Conservation (phyloP, 257 asterid genomes). For the Anisodus acutangulus region DNA sequence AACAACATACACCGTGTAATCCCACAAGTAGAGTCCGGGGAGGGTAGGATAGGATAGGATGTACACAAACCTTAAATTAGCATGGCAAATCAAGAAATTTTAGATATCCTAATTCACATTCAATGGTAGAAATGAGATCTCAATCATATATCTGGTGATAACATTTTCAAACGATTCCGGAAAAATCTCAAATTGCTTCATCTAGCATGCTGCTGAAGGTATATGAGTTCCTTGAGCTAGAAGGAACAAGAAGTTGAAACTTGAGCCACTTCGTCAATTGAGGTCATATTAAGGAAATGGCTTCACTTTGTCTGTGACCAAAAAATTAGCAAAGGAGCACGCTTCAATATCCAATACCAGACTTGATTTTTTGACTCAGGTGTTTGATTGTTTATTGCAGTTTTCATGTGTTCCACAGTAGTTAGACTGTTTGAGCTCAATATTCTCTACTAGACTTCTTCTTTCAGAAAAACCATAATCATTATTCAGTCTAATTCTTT, state of each 20-base stretch:
- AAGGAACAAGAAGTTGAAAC: conserved; percentile 15
- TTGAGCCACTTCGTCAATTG: neutral
- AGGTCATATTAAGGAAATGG: neutral
- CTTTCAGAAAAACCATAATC: conserved; percentile 5
- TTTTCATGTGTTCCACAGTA: neutral
- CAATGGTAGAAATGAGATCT: conserved; percentile 12
- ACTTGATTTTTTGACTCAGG: conserved; percentile 20
- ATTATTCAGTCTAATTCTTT: neutral
- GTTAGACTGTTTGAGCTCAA: neutral
- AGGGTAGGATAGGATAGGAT: no score
- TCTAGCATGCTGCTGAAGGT: neutral
- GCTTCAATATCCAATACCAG: neutral
- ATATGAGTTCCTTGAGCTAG: conserved; percentile 13
- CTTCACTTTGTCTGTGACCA: conserved; percentile 11
- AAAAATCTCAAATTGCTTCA: conserved; percentile 1
- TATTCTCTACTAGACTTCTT: neutral
- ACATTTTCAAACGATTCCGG: neutral
- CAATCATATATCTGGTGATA: conserved; percentile 5
- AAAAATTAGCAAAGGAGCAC: neutral
- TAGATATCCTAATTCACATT: neutral
- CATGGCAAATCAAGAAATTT: conserved; percentile 22
- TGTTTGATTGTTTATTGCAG: conserved; percentile 14
- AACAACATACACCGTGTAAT: no score
- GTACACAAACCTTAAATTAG: neutral
- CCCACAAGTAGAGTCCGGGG: no score